These are phyloP conservation scores for slime mould (Dictyostelium discoideum) DNA, from an alignment of 78 protist species.

Conservation along the genomic window dicty_2.7 NC_007089.4:2372501-2373000, in stretches of 20 bases:
- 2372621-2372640: neutral
- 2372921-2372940: neutral
- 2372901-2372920: neutral
- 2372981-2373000: neutral
- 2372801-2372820: neutral
- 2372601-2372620: no score
- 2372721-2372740: neutral
- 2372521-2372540: no score
- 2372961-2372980: neutral
- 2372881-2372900: no score
- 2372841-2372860: no score
- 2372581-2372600: neutral
- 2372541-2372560: no score
- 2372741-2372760: neutral
- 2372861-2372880: no score
- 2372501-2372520: no score
- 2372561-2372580: no score
- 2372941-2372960: neutral
- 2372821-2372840: no score
- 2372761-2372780: neutral
- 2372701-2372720: neutral
- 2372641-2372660: neutral
- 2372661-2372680: neutral
- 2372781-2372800: neutral
- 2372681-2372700: neutral